Evolutionary conservation across 805 yeast genomes (phyloP).

Genomic region (Candida ulmi): DNA sequence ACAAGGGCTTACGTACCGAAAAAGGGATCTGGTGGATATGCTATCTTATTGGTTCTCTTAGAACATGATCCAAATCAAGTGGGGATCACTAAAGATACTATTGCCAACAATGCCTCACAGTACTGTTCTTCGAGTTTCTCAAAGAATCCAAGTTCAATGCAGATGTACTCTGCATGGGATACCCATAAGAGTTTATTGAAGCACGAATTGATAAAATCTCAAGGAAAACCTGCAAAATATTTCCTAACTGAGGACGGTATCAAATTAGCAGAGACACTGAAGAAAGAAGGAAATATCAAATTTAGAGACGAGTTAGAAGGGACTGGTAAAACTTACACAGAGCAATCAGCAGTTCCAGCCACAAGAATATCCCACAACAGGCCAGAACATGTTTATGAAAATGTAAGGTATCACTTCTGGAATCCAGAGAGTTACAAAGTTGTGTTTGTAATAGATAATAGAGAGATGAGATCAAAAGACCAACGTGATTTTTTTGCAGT

Average conservation of each 20-base stretch:
- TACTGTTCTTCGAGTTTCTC: constrained; percentile 55
- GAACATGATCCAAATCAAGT: constrained; percentile 38
- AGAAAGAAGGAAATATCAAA: constrained; percentile 35
- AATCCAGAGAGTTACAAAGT: constrained; percentile 51
- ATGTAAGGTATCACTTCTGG: constrained; percentile 45
- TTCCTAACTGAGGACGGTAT: constrained; percentile 66
- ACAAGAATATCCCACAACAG: constrained; percentile 5
- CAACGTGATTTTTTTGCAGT: constrained; percentile 68
- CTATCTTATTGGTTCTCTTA: constrained; percentile 58
- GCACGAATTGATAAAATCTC: constrained; percentile 49
- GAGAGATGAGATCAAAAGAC: constrained; percentile 67
- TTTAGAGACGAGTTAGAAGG: constrained; percentile 16
- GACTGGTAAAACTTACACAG: neutral
- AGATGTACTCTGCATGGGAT: constrained; percentile 72
- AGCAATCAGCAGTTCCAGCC: no score
- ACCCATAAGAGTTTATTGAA: constrained; percentile 57
- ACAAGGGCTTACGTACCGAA: constrained; percentile 58
- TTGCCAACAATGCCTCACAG: constrained; percentile 46
- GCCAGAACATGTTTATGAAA: neutral
- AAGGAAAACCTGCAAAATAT: constrained; percentile 57
- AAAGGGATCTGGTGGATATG: constrained; percentile 79
- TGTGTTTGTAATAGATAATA: constrained; percentile 63
- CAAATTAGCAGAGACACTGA: constrained; percentile 52
- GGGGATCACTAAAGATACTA: constrained; percentile 63
- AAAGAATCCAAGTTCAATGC: constrained; percentile 53